A percentile compares a stretch with the other conserved stretches of the same genome.
Conservation (phyloP, 2,329 filamentous ascomycete genomes). For the Aspergillus clavatus region DNA sequence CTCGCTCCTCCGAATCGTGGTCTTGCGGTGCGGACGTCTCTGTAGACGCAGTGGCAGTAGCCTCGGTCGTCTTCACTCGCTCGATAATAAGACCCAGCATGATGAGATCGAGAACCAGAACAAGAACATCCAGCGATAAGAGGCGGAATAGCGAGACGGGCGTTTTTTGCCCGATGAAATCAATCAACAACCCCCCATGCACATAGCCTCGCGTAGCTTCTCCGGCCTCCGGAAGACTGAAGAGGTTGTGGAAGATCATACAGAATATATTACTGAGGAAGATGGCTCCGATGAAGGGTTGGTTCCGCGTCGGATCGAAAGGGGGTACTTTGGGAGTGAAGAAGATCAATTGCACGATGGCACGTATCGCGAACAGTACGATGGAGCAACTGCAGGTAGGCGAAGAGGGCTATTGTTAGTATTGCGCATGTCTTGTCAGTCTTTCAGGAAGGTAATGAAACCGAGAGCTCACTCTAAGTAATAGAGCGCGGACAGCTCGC, state of each 20-base stretch:
- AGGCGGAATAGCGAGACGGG: constrained; percentile 52
- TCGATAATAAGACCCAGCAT: constrained; percentile 54
- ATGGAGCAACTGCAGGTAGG: constrained; percentile 50
- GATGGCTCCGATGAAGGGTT: constrained; percentile 52
- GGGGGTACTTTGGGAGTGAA: constrained; percentile 56
- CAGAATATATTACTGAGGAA: constrained; percentile 52
- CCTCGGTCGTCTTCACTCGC: constrained; percentile 43
- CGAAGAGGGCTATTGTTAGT: constrained; percentile 1
- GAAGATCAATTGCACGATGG: constrained; percentile 53
- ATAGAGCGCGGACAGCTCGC: constrained; percentile 58
- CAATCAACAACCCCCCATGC: constrained; percentile 59
- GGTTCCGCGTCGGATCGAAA: constrained; percentile 47
- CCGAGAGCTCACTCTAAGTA: constrained; percentile 54
- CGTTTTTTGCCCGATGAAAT: constrained; percentile 59
- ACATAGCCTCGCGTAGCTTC: constrained; percentile 52
- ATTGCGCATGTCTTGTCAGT: neutral
- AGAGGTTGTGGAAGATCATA: constrained; percentile 53
- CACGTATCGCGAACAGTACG: constrained; percentile 52
- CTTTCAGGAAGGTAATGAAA: neutral
- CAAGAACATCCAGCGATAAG: constrained; percentile 49
- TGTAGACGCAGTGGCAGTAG: constrained; percentile 9
- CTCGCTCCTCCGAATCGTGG: constrained; percentile 57
- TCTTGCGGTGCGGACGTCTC: constrained; percentile 43
- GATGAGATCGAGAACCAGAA: constrained; percentile 53
- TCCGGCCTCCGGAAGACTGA: constrained; percentile 47